A percentile compares a stretch with the other conserved stretches of the same genome.
Evolutionary conservation across 2,329 filamentous ascomycete genomes (phyloP).

Genomic region (Orbilia oligospora): DNA sequence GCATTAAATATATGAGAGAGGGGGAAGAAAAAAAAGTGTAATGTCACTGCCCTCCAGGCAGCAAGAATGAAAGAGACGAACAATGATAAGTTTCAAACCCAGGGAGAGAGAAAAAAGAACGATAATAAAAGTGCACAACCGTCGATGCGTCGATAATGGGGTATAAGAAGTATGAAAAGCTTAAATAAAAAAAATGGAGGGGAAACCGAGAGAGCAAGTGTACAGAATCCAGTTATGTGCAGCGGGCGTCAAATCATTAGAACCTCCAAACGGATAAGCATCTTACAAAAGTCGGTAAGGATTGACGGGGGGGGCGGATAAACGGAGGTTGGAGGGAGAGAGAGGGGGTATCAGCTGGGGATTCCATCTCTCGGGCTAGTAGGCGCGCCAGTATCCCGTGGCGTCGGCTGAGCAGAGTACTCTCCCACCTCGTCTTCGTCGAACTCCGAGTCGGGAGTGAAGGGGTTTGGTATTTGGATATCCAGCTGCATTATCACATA

Average conservation of each 20-base stretch:
- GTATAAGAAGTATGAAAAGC: slow-evolving; percentile 28
- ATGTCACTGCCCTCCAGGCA: slow-evolving; percentile 6
- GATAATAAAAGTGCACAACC: slow-evolving; percentile 18
- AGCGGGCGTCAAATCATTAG: slow-evolving; percentile 37
- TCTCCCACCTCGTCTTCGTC: slow-evolving; percentile 51
- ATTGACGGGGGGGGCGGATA: background rate
- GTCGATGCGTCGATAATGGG: slow-evolving; percentile 14
- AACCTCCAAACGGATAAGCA: background rate
- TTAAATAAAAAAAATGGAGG: background rate
- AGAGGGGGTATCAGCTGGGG: slow-evolving; percentile 23
- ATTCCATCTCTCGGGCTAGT: slow-evolving; percentile 46
- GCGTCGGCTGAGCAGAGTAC: slow-evolving; percentile 52
- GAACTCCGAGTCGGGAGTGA: slow-evolving; percentile 60
- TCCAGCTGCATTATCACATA: slow-evolving; percentile 73
- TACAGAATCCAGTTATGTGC: slow-evolving; percentile 53
- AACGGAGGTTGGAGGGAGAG: slow-evolving; percentile 7
- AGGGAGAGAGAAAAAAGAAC: slow-evolving; percentile 14
- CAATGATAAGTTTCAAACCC: slow-evolving; percentile 20
- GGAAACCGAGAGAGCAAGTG: slow-evolving; percentile 17
- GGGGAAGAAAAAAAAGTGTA: background rate
- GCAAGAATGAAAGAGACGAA: background rate
- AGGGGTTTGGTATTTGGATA: slow-evolving; percentile 83
- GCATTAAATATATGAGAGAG: background rate
- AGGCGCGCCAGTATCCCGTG: slow-evolving; percentile 34
- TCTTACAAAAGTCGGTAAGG: slow-evolving; percentile 2